A percentile compares a stretch with the other conserved stretches of the same genome.
Conservation (phyloP, 352 stramenopile genomes). For the Pythium monospermum region DNA sequence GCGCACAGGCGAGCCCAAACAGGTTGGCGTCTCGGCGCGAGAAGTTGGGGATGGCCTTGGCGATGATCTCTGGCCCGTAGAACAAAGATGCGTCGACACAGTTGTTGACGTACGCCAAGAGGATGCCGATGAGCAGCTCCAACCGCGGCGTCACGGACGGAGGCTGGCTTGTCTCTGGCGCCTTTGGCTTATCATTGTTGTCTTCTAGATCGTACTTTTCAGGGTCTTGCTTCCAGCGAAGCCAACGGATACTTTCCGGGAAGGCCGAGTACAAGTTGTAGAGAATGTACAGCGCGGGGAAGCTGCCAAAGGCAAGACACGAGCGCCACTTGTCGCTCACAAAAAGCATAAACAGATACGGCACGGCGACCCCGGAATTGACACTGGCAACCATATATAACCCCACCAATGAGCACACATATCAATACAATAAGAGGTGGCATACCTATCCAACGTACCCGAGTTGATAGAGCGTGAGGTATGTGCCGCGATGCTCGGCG, state of each 20-base stretch:
- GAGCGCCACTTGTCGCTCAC: conserved; percentile 73
- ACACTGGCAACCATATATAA: too few relatives aligned
- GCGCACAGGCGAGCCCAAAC: conserved; percentile 63
- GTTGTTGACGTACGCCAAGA: conserved; percentile 86
- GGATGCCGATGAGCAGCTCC: conserved; percentile 70
- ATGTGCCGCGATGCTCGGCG: conserved; percentile 48
- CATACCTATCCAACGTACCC: conserved; percentile 38
- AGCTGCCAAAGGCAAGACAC: conserved; percentile 62
- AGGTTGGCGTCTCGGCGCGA: conserved; percentile 65
- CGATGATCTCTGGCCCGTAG: conserved; percentile 80
- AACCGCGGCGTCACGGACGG: conserved; percentile 25
- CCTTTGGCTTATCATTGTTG: conserved; percentile 5
- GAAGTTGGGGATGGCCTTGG: conserved; percentile 54
- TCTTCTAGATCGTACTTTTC: conserved; percentile 44
- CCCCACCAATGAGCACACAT: too few relatives aligned
- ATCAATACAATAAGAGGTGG: conserved; percentile 2
- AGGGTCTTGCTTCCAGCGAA: conserved; percentile 60
- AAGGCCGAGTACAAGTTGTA: conserved; percentile 75
- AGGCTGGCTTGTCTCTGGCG: background rate
- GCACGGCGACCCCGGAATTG: conserved; percentile 65
- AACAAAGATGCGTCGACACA: conserved; percentile 86
- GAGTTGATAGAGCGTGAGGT: conserved; percentile 78
- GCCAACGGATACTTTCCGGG: conserved; percentile 74
- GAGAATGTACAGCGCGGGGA: conserved; percentile 71
- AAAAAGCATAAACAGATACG: conserved; percentile 78